Base-by-base conservation (phyloP, 208 protist species). In the Leishmania guyanensis region DNA sequence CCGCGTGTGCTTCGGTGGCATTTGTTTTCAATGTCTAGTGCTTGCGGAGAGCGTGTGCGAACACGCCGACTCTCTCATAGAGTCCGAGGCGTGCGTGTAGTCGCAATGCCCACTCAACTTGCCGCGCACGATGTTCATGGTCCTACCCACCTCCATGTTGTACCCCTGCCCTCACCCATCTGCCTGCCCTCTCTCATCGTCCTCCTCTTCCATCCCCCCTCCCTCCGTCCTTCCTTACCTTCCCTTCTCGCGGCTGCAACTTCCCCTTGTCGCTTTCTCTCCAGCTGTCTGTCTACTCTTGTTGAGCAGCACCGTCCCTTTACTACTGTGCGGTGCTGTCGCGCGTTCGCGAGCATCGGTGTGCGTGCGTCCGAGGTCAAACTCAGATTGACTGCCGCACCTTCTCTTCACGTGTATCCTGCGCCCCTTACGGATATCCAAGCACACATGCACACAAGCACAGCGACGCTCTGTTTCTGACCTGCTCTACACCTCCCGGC, bases 361-460 rank as follows among this genome's bases (percentile, higher is more conserved):
- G 64, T 69, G 77, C 33, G 64, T 48, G 77, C 46, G 76, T 48
- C n/a, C 73, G 77, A 14, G 60, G 66, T 6, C 9, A 9, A 73
- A 73, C 6, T 53, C 3, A 33, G 43, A 0, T 29, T 26, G 43
- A 53, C 36, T 29, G 68, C 39, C 68, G 39, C 46, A n/a, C n/a
- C 8, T 26, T 73, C 53, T n/a, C 73, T 77, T 33, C 29, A 17
- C 29, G 29, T 43, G 29, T 50, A 50, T 36, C 26, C 5, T 29
- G 16, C 29, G 39, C 46, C 9, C 68, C 43, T 50, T 36, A 50
- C 46, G 20, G 39, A 46, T n/a, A 33, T 33, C 3, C 68, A 76
- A 76, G 8, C 33, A 48, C 50, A 75, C 70, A 39, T 10, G 5
- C 26, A 75, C 70, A 75, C 46, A 36, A 4, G 5, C 26, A 58